Conservation (phyloP, 1,284 basidiomycete genomes). For the Leccinum ponderosum region DNA sequence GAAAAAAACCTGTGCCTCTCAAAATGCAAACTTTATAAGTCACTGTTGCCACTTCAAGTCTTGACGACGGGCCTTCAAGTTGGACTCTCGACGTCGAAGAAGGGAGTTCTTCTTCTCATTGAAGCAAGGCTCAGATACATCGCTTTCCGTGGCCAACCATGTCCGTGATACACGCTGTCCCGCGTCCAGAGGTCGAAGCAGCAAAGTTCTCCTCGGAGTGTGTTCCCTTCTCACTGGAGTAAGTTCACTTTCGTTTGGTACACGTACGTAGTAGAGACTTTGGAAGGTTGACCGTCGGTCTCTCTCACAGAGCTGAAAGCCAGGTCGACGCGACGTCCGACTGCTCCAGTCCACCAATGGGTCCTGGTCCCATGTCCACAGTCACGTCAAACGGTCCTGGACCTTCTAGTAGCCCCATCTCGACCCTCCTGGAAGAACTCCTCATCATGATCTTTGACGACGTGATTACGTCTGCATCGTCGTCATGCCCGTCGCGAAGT, state of each 20-base stretch:
- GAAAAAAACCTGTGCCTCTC: background rate
- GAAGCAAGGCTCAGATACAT: background rate
- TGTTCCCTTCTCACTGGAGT: background rate
- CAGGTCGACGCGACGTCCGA: background rate
- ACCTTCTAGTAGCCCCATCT: slow-evolving; percentile 12
- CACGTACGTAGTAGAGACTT: background rate
- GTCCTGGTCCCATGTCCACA: too few relatives aligned
- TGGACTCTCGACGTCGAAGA: background rate
- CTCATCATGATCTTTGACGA: slow-evolving; percentile 22
- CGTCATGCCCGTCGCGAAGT: background rate
- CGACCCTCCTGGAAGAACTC: slow-evolving; percentile 17
- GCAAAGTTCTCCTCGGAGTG: background rate
- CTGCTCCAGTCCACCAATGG: background rate
- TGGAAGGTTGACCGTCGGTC: background rate
- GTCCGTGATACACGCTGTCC: background rate
- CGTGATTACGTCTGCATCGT: slow-evolving; percentile 15
- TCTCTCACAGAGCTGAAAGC: background rate
- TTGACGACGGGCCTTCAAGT: background rate
- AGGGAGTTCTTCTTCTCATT: background rate
- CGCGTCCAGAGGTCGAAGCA: background rate
- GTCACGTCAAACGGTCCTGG: background rate
- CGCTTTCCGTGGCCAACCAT: background rate
- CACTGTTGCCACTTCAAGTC: background rate
- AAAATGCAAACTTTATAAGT: background rate
- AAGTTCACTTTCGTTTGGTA: background rate